Percentiles rank a stretch among this genome's conserved stretches.
phyloP scores from a whole-genome alignment of 176 grass and related monocot genomes.

The Dendrocalamus sinicus region DNA sequence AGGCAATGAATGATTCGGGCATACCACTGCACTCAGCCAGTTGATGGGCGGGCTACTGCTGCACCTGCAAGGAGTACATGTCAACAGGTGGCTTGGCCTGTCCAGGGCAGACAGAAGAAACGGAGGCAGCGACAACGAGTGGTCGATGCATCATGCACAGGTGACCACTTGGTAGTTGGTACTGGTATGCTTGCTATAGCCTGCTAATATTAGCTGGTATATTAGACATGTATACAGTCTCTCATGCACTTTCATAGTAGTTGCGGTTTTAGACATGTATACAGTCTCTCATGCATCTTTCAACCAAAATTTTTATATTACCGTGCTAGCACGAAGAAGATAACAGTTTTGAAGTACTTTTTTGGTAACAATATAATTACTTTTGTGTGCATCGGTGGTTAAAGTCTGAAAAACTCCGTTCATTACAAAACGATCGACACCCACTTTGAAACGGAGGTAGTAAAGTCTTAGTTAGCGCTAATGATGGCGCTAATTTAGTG shows the following conservation, averaged over 20 bases:
- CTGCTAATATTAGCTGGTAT: no score
- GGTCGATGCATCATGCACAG: not conserved
- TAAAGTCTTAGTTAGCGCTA: not conserved
- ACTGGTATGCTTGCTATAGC: no score
- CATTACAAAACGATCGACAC: not conserved
- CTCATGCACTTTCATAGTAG: no score
- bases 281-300: no score
- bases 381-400: not conserved
- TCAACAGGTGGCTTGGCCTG: not conserved
- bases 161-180: not conserved
- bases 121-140: not conserved
- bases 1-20: conserved; percentile 2
- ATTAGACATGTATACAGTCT: no score
- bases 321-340: no score
- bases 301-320: no score
- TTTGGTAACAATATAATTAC: not conserved
- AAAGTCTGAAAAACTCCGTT: not conserved
- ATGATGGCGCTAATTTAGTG: conserved; percentile 12
- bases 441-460: not conserved
- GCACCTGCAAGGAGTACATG: not conserved
- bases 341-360: no score
- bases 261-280: no score
- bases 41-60: not conserved
- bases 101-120: not conserved
- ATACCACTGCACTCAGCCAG: not conserved